Base-by-base conservation (phyloP, 306 rosid genomes). In the Inga oerstediana region DNA sequence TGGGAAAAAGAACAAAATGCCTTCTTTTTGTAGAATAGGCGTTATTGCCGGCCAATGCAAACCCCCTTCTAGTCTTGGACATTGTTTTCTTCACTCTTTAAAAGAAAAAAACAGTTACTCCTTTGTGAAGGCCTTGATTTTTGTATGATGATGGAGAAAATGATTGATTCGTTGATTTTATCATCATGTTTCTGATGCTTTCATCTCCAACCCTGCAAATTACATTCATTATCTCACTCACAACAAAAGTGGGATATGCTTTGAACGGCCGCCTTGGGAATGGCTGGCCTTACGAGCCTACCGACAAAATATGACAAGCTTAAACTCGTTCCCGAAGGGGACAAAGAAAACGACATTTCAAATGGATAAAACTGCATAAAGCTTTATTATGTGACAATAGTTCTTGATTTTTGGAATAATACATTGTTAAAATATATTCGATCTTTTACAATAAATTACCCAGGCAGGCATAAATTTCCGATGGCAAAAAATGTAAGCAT, bases 41-140 rank as follows among this genome's bases (percentile, higher is more conserved):
- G 17, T 46, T 78, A 77, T 75, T 84, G 86, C 88, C 83, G 86
- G 85, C 86, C 82, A 77, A 77, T 80, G 87, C 74, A 72, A 77
- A 3, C 41, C 43, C n/a, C 69, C 41, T 51, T 61, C 48, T 51
- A 41, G 45, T 32, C 34, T 46, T 6, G 45, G 45, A n/a, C 54
- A 71, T 71, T 44, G 75, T 44, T 71, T 68, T 69, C 22, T 39
- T 45, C 74, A 3, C 32, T 7, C 17, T 61, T 46, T 27, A 27
- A 27, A 27, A 27, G 30, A 27, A 27, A 27, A 27, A 27, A 27
- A 27, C 30, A 27, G 30, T 27, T 46, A 46, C 51, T 46, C 51
- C 51, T 9, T 46, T 1, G 51, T 46, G 51, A 46, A 46, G 12
- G 10, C 10, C 51, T 46, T 46, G 51, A 46, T 13, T 46, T 46